Evolutionary conservation across 2,329 filamentous ascomycete genomes (phyloP), one percentile per base, ranked within the genome.

Genomic region (Rutstroemia sp.): DNA sequence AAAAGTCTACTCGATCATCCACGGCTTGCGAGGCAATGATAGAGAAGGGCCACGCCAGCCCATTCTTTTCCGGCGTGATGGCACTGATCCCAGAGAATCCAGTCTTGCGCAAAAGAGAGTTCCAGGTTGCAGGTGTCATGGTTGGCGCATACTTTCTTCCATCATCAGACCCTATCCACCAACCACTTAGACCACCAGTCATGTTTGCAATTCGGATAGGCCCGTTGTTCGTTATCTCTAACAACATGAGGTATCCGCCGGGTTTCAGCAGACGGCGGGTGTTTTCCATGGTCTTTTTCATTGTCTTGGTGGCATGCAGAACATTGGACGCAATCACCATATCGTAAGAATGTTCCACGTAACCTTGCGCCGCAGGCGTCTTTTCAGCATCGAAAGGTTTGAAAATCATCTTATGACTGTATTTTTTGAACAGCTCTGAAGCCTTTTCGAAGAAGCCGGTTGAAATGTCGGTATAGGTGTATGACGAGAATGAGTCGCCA

Each of bases 211-310:
- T 12, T 1, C 41, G 2, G 9, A 21, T 21, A 23, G 41, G 17
- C 39, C n/a, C 39, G 9, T 42, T 42, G 19, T 42, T 42, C 5
- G 39, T 42, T 12, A 42, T 42, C 39, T 42, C 39, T 17, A 42
- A n/a, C 5, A 42, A 77, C 45, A 56, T 19, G 39, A 0, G 81
- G 61, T 38, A 72, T 0, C 78, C 78, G 1, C 73, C 75, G 0
- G 76, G 73, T n/a, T 70, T 72, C 0, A 78, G 63, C 0, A 78
- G 60, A 0, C 57, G 56, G 0, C 74, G 68, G 0, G 70, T 60
- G 49, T 76, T 70, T 2, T 27, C 17, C 27, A 69, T 56, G 27
- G 63, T 69, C 48, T 64, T 45, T 46, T 52, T 58, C 57, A 71
- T 47, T 54, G 46, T 44, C 0, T n/a, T 12, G 0, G 73, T 76